Conservation (phyloP, 2,329 filamentous ascomycete genomes). For the Arthrobotrys sphaeroides region DNA sequence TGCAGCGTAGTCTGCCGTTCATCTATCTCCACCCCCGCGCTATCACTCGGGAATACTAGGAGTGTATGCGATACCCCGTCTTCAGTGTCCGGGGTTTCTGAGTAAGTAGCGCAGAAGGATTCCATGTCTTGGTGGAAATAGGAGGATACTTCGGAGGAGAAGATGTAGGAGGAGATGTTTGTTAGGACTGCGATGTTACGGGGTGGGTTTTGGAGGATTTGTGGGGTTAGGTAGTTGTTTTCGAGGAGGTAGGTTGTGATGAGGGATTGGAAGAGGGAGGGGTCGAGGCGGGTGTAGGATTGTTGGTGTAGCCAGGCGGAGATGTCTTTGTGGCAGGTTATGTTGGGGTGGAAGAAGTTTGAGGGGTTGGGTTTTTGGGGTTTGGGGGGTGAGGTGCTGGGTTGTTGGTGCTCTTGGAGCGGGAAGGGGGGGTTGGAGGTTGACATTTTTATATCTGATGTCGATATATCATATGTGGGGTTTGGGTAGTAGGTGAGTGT, state of each 20-base stretch:
- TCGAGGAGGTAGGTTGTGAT: slow-evolving; percentile 3
- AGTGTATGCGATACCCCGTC: background rate
- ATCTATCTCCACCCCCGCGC: background rate
- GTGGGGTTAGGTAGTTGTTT: background rate
- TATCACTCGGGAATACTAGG: background rate
- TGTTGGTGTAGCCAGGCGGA: background rate
- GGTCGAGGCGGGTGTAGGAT: background rate
- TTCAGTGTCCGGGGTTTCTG: background rate
- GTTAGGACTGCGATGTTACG: slow-evolving; percentile 14
- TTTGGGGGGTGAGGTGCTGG: too few relatives aligned
- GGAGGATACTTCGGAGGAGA: background rate
- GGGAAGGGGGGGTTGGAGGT: background rate
- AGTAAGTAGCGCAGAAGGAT: background rate
- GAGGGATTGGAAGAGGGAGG: background rate
- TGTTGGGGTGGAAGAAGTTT: slow-evolving; percentile 9
- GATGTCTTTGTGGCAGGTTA: background rate
- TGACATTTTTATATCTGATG: too few relatives aligned
- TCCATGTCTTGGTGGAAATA: background rate
- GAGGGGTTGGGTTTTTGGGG: too few relatives aligned
- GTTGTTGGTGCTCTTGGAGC: too few relatives aligned
- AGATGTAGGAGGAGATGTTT: slow-evolving; percentile 19
- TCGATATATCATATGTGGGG: too few relatives aligned
- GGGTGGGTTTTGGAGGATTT: slow-evolving; percentile 1
- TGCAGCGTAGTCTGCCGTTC: background rate
- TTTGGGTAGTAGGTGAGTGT: background rate